phyloP scores from a whole-genome alignment of 2,329 filamentous ascomycete species.

The Verticillium tricorpus region DNA sequence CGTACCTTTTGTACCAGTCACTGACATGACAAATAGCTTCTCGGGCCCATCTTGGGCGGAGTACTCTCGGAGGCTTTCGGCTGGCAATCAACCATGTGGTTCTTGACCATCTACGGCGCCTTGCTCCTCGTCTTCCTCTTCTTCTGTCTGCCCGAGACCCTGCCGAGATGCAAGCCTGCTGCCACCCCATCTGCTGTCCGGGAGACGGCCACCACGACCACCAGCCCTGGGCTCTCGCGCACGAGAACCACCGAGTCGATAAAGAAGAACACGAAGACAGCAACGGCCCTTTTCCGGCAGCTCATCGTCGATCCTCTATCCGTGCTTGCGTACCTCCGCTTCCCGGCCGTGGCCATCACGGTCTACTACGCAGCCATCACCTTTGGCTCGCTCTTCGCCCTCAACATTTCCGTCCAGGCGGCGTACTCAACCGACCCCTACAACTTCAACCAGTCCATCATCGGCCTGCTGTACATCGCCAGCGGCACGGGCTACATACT shows the following conservation, averaged over 20 bases:
- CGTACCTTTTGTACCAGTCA: conserved; percentile 18
- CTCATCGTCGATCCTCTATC: conserved; percentile 68
- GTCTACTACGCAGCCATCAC: conserved; percentile 72
- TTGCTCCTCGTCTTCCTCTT: conserved; percentile 50
- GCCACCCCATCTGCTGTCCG: conserved; percentile 7
- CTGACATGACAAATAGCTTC: neutral
- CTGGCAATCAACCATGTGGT: conserved; percentile 78
- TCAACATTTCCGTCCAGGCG: conserved; percentile 73
- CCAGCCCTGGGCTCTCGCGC: conserved; percentile 31
- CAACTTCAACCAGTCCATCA: conserved; percentile 59
- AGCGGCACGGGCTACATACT: conserved; percentile 68
- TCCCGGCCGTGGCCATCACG: conserved; percentile 67
- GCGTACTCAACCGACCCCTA: conserved; percentile 66
- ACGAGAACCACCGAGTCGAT: conserved; percentile 61
- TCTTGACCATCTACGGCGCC: conserved; percentile 66
- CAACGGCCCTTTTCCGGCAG: conserved; percentile 49
- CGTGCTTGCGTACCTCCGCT: conserved; percentile 67
- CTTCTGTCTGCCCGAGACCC: conserved; percentile 62
- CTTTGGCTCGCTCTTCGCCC: conserved; percentile 69
- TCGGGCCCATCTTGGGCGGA: conserved; percentile 66
- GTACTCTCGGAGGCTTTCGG: conserved; percentile 62
- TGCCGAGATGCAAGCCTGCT: conserved; percentile 31
- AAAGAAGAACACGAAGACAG: conserved; percentile 49
- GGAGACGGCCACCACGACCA: neutral
- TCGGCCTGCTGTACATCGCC: conserved; percentile 76